Conservation (phyloP, 441 rosid species). For the Eruca vesicaria region DNA sequence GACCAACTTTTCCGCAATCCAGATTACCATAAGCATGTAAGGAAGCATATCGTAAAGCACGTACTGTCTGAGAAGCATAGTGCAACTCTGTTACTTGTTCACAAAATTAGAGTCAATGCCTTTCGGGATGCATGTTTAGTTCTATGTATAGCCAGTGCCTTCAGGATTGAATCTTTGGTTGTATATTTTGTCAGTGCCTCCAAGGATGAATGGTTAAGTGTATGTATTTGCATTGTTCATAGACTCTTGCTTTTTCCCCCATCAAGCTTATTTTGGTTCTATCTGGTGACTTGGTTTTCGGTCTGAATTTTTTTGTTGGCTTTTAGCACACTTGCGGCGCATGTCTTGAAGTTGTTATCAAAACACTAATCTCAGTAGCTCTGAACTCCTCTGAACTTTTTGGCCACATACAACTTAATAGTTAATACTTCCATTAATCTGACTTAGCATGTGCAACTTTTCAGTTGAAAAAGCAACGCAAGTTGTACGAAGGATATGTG, state of each 20-base stretch:
- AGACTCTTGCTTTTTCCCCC: not conserved
- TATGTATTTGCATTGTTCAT: not conserved
- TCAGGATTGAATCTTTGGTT: not conserved
- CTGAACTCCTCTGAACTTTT: not conserved
- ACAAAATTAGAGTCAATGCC: not conserved
- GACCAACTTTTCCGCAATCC: constrained; percentile 88
- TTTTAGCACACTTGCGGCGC: not conserved
- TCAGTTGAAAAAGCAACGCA: constrained; percentile 71
- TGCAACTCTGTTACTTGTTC: constrained; percentile 13
- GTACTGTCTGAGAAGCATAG: constrained; percentile 38
- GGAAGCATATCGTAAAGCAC: constrained; percentile 86
- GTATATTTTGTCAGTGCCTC: not conserved
- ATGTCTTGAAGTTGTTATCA: not conserved
- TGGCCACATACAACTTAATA: not conserved
- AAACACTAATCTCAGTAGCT: not conserved
- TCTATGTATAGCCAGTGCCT: not conserved
- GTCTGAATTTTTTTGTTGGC: not conserved
- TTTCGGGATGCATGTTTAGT: not conserved
- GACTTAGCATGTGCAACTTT: constrained; percentile 11
- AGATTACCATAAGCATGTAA: constrained; percentile 76
- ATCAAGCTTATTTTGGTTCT: not conserved
- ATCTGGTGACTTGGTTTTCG: not conserved
- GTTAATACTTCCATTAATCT: not conserved
- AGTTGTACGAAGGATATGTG: constrained; percentile 77
- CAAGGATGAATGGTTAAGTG: not conserved